Evolutionary conservation across 2,329 filamentous ascomycete species (phyloP).

Genomic region (Macroventuria anomochaeta): DNA sequence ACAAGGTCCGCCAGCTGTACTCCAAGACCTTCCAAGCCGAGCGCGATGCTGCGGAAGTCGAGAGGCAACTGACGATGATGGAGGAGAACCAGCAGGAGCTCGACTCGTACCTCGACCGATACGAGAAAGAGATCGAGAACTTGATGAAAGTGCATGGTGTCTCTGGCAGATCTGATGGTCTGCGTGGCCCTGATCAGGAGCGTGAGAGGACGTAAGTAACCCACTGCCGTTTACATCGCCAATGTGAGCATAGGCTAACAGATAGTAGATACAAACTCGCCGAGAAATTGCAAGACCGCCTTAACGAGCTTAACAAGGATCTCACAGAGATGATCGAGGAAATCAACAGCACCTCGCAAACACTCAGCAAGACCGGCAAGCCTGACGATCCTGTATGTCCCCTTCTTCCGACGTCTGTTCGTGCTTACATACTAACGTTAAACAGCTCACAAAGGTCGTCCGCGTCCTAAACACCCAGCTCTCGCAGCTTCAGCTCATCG

Average conservation of each 20-base stretch:
- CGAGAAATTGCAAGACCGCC: slow-evolving; percentile 86
- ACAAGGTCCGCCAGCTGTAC: slow-evolving; percentile 94
- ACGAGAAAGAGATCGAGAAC: slow-evolving; percentile 89
- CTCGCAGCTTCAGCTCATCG: slow-evolving; percentile 90
- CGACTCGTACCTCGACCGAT: slow-evolving; percentile 84
- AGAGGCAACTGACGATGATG: slow-evolving; percentile 85
- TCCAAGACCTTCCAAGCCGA: slow-evolving; percentile 92
- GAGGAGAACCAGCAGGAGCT: slow-evolving; percentile 94
- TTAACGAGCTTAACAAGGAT: slow-evolving; percentile 94
- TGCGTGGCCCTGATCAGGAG: slow-evolving; percentile 91
- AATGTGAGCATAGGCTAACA: slow-evolving; percentile 11
- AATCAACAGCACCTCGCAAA: slow-evolving; percentile 91
- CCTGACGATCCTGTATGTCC: slow-evolving; percentile 54
- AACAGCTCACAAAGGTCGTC: slow-evolving; percentile 89
- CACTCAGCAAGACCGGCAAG: slow-evolving; percentile 86
- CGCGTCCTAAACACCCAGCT: slow-evolving; percentile 93
- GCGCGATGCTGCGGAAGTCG: slow-evolving; percentile 89
- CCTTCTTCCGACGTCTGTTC: not conserved
- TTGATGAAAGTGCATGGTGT: slow-evolving; percentile 88
- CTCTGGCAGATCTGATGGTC: slow-evolving; percentile 65
- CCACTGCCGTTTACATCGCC: not conserved
- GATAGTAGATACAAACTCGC: slow-evolving; percentile 78
- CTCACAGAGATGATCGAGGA: slow-evolving; percentile 97
- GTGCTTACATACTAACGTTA: not conserved
- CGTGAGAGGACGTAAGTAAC: slow-evolving; percentile 80